Base-by-base conservation (phyloP, 352 stramenopile genomes). In the Pelagophyceae sp. region DNA sequence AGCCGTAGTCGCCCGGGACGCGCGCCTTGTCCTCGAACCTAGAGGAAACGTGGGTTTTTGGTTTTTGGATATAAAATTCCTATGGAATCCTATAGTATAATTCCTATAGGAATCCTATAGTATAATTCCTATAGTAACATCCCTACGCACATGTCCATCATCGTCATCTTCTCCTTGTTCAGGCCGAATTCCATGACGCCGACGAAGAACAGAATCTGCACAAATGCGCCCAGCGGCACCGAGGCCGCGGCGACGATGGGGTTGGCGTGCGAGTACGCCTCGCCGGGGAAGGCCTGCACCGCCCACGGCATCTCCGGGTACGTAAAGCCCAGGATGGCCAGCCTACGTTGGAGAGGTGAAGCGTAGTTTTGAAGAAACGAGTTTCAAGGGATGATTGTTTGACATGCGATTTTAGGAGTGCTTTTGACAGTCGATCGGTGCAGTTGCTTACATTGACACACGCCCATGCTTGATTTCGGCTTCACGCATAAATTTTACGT, bases 141-240 rank as follows among this genome's bases (percentile, higher is more conserved):
- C n/a, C n/a, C n/a, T n/a, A n/a, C n/a, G n/a, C n/a, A n/a, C 64
- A 72, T 72, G 64, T 38, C 35, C 6, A 72, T 15, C 31, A 51
- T 51, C 64, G 64, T 72, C 32, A 72, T 50, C 35, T 72, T 72
- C 19, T 32, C 64, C 64, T 50, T 50, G 35, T 72, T 72, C 3
- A 50, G 35, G 20, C 29, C 35, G 15, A 20, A 72, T n/a, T 72
- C 64, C 31, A 72, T 50, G 35, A 72, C 35, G 29, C 64, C 64
- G 64, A 25, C 19, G 64, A 38, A 38, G 64, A 72, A 31, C 6
- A 40, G 6, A 32, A 72, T 25, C 31, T 38, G 31, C 3, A 50
- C 17, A 19, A 19, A 72, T 15, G 64, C 64, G 15, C 29, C 64
- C 31, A 32, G 19, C 6, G 64, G 64, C 19, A 72, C 64, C 6